phyloP scores from a whole-genome alignment of 306 rosid genomes.

The Lathyrus tuberosus region DNA sequence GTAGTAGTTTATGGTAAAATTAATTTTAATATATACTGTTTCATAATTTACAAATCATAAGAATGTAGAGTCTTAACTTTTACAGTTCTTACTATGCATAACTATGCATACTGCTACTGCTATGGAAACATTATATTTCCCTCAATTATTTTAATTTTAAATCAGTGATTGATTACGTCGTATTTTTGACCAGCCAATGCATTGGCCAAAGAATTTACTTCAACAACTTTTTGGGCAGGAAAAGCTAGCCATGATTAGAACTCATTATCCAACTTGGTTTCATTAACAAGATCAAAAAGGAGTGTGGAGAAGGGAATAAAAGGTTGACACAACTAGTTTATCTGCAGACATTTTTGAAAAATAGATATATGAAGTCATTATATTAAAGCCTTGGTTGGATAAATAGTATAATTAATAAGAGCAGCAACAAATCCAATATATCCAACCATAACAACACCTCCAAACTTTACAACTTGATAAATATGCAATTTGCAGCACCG shows the following conservation, averaged over 20 bases:
- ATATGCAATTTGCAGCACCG: no score
- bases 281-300: constrained; percentile 87
- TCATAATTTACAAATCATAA: no score
- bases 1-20: no score
- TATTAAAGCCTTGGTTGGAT: not conserved
- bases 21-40: no score
- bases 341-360: constrained; percentile 44
- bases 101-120: no score
- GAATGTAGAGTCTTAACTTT: no score
- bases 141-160: no score
- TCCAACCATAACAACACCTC: no score
- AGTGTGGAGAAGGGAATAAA: constrained; percentile 87
- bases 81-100: no score
- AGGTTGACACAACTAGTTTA: constrained; percentile 84
- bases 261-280: constrained; percentile 78
- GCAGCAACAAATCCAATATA: no score
- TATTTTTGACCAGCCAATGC: constrained; percentile 75
- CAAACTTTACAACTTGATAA: no score
- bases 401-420: not conserved
- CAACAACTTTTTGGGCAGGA: constrained; percentile 88
- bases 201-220: constrained; percentile 88
- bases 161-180: constrained; percentile 39
- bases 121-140: no score
- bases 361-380: not conserved
- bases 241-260: constrained; percentile 88